A percentile compares a stretch with the other conserved stretches of the same genome.
phyloP scores from a whole-genome alignment of 345 rosid species.

The Arabidopsis suecica region DNA sequence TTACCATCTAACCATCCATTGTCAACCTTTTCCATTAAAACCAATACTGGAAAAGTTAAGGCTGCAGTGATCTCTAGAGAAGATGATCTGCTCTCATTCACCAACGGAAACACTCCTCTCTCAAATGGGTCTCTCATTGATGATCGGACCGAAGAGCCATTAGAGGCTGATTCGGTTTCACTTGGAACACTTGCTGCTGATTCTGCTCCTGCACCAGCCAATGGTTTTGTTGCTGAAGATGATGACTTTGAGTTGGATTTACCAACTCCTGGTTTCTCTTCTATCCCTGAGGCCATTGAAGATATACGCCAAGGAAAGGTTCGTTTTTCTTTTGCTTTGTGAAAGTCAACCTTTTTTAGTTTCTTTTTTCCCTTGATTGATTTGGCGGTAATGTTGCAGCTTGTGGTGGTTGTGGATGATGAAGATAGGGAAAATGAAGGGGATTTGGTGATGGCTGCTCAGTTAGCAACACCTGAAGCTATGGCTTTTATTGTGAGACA shows the following conservation, averaged over 20 bases:
- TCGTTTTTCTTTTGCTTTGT: conserved; percentile 25
- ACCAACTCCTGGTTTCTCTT: conserved; percentile 78
- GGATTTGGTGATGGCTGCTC: conserved; percentile 89
- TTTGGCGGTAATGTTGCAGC: conserved; percentile 53
- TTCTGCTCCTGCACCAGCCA: conserved; percentile 44
- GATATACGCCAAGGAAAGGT: conserved; percentile 96
- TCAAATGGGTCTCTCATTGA: conserved; percentile 39
- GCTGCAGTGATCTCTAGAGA: conserved; percentile 66
- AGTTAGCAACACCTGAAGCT: conserved; percentile 83
- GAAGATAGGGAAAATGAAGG: conserved; percentile 98
- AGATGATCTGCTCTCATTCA: conserved; percentile 59
- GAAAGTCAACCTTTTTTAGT: not conserved
- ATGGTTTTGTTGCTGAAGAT: conserved; percentile 55
- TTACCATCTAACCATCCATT: conserved; percentile 41
- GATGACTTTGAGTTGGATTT: conserved; percentile 75
- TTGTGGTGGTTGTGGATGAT: conserved; percentile 90
- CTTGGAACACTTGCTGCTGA: conserved; percentile 58
- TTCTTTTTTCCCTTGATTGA: not conserved
- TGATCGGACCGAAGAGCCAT: conserved; percentile 39
- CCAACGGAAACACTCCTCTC: conserved; percentile 46
- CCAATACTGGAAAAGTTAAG: conserved; percentile 47
- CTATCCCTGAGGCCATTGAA: conserved; percentile 84
- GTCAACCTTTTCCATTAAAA: conserved; percentile 46
- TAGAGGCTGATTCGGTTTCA: conserved; percentile 51
- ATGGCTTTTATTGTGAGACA: conserved; percentile 97